Conservation (phyloP, 352 stramenopile species). For the Phytophthora lateralis region DNA sequence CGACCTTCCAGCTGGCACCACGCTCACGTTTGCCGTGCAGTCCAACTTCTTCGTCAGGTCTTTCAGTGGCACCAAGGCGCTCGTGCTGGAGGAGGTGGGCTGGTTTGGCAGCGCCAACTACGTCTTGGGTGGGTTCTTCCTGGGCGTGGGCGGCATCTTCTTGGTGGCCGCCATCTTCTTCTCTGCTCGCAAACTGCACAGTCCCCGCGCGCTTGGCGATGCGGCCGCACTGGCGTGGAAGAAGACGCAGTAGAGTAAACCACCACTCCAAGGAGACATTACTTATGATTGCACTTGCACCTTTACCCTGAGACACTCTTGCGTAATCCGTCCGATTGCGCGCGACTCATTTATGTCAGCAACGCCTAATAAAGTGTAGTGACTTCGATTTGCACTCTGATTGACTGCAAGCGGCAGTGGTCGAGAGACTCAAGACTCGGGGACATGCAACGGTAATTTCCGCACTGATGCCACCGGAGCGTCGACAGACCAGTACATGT, state of each 20-base stretch:
- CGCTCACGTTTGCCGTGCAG: slow-evolving; percentile 75
- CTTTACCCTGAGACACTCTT: background rate
- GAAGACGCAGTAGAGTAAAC: slow-evolving; percentile 32
- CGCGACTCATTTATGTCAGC: background rate
- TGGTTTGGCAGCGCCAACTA: slow-evolving; percentile 78
- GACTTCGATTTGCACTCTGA: background rate
- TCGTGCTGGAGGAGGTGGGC: slow-evolving; percentile 65
- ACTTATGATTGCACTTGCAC: background rate
- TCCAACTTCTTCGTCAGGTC: slow-evolving; percentile 82
- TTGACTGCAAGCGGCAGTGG: too few relatives aligned
- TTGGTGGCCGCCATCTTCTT: slow-evolving; percentile 53
- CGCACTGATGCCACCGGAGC: too few relatives aligned
- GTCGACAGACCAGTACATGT: too few relatives aligned
- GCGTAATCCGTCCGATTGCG: background rate
- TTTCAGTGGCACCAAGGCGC: slow-evolving; percentile 66
- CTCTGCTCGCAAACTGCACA: slow-evolving; percentile 48
- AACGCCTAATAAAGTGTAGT: background rate
- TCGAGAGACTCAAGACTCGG: too few relatives aligned
- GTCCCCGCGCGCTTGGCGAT: slow-evolving; percentile 57
- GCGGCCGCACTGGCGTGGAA: slow-evolving; percentile 64
- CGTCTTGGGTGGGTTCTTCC: slow-evolving; percentile 57
- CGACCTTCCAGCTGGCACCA: slow-evolving; percentile 58
- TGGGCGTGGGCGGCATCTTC: slow-evolving; percentile 63
- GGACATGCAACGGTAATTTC: too few relatives aligned
- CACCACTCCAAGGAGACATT: background rate